Base-by-base conservation (phyloP, 1,284 basidiomycete genomes). In the Ceratobasidium sp. region DNA sequence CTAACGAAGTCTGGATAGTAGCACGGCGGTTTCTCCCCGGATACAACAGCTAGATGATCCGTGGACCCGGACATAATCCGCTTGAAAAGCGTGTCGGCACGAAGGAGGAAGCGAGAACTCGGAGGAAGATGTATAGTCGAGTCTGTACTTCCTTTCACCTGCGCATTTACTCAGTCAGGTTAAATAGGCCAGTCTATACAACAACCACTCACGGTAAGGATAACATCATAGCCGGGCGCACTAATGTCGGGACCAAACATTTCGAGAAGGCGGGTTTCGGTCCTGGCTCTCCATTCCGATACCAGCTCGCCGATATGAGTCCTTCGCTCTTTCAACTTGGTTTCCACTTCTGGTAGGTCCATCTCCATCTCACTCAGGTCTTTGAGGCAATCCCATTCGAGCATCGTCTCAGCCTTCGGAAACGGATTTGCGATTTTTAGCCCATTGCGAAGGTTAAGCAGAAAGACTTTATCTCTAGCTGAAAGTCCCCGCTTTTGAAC, bases 1-100 rank as follows among this genome's bases (percentile, higher is more conserved):
- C 39, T 44, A 23, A 67, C 46, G 13, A 67, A 51, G 20, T 67
- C 20, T 12, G 64, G 64, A 18, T 55, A 70, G 26, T 70, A 42
- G n/a, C 9, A 13, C 2, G 28, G 46, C n/a, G 33, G 10, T 4
- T 42, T 3, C 10, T 66, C 39, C 33, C 56, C 23, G 6, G 20
- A 58, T 58, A 23, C 10, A 20, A 23, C 56, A 12, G 23, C 13
- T 23, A 3, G 56, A 12, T 33, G 13, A 20, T 23, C 23, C 28
- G 1, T 15, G 63, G 42, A 44, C 20, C 12, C 28, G 23, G 42
- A 28, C 49, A 20, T 13, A 3, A n/a, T 12, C 40, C 56, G 53
- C 23, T 46, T 72, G 40, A 72, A 72, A 1, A 72, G 20, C 6
- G 70, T 72, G 56, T 72, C 70, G 56, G 70, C 70, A 7, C 70